A percentile compares a stretch with the other conserved stretches of the same genome.
These are phyloP conservation scores for Cylindrodendrum hubeiense DNA, from an alignment of 2,329 filamentous ascomycete genomes.

Conservation along the genomic window DNA sequence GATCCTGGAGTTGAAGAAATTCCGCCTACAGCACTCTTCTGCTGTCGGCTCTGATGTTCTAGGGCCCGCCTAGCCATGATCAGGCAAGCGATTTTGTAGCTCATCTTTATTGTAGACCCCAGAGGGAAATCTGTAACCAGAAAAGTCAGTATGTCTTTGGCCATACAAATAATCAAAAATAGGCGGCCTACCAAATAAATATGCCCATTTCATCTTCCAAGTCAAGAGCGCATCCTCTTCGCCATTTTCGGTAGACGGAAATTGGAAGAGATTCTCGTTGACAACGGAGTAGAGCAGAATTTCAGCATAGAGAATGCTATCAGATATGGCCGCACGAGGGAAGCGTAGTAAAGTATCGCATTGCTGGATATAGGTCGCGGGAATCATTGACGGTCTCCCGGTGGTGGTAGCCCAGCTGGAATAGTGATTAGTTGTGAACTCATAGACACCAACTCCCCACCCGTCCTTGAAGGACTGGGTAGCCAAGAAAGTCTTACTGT, in stretches of 20 bases:
- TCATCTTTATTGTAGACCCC: neutral
- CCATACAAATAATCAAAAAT: neutral
- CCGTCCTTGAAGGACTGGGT: too few relatives aligned
- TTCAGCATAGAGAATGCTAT: constrained; percentile 55
- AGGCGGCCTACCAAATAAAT: neutral
- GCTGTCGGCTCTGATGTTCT: neutral
- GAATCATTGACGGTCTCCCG: constrained; percentile 53
- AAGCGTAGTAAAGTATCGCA: constrained; percentile 55
- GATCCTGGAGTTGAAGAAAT: neutral
- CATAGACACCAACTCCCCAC: neutral
- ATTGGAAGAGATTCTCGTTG: neutral
- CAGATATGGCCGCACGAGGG: constrained; percentile 55
- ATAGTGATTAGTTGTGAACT: neutral
- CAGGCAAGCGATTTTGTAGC: neutral
- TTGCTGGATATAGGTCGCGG: constrained; percentile 52
- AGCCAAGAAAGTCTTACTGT: constrained; percentile 14
- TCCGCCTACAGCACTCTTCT: neutral
- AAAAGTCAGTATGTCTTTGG: neutral
- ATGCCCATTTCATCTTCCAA: neutral
- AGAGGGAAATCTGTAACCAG: neutral
- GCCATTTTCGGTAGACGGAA: neutral
- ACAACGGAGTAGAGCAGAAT: constrained; percentile 50
- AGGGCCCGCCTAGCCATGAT: neutral
- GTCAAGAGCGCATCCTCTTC: neutral
- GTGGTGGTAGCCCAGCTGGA: constrained; percentile 56